A percentile compares a stretch with the other conserved stretches of the same genome.
Conservation (phyloP, 169 alveolate genomes). For the Eimeria necatrix region DNA sequence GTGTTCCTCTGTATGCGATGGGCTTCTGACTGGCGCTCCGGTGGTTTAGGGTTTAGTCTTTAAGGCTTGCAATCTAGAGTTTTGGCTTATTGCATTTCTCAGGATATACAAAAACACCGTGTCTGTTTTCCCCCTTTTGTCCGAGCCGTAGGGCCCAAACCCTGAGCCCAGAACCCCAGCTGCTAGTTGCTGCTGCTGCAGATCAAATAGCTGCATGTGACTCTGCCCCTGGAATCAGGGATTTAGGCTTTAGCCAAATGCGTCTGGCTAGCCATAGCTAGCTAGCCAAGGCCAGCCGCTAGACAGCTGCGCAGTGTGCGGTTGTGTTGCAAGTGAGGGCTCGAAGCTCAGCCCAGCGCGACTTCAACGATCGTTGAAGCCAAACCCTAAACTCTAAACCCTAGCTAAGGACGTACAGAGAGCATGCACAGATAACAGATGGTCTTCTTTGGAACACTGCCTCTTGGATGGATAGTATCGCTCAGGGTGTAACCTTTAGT, state of each 20-base stretch:
- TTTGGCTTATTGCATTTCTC: neutral
- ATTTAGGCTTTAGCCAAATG: constrained; percentile 1
- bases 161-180: constrained; percentile 24
- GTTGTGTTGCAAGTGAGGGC: no score
- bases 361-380: no score
- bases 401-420: no score
- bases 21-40: neutral
- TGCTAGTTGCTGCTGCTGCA: neutral
- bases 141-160: constrained; percentile 27
- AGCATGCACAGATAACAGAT: no score
- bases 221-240: neutral
- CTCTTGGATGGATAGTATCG: no score
- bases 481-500: no score
- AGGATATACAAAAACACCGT: constrained; percentile 61
- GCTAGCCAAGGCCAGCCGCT: neutral
- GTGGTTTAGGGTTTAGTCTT: neutral
- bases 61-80: constrained; percentile 33
- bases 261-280: neutral
- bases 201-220: no score
- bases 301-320: no score
- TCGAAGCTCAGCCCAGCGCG: no score
- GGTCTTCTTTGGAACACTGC: no score
- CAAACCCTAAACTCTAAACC: no score
- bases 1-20: neutral
- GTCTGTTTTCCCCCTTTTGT: constrained; percentile 44